A percentile compares a stretch with the other conserved stretches of the same genome.
These are phyloP conservation scores for Leccinum variicolor DNA, from an alignment of 768 basidiomycete species.

Conservation along the genomic window DNA sequence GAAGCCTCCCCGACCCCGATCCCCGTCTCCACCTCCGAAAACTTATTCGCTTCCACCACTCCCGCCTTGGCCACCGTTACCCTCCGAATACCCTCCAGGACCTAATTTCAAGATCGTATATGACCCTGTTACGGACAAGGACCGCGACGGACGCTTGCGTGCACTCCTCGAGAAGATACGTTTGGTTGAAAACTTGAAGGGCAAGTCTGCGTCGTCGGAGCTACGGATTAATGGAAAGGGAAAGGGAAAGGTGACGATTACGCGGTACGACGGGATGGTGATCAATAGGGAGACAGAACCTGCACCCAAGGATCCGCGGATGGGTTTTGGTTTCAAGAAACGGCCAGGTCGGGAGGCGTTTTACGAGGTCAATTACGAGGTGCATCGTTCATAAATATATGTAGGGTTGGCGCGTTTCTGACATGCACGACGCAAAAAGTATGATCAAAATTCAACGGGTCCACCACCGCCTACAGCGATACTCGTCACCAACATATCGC, in stretches of 20 bases:
- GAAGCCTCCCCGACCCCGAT: conserved; percentile 9
- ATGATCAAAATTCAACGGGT: conserved; percentile 68
- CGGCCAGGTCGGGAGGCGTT: conserved; percentile 40
- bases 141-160: conserved; percentile 38
- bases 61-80: conserved; percentile 57
- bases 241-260: conserved; percentile 57
- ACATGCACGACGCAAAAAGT: conserved; percentile 39
- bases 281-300: conserved; percentile 41
- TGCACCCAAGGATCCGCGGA: conserved; percentile 55
- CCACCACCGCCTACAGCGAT: conserved; percentile 74
- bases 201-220: conserved; percentile 22
- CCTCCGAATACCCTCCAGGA: conserved; percentile 43
- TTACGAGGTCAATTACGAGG: conserved; percentile 53
- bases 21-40: conserved; percentile 25
- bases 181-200: conserved; percentile 28
- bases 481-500: conserved; percentile 67
- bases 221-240: conserved; percentile 57
- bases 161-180: conserved; percentile 42
- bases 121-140: conserved; percentile 54
- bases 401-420: background rate
- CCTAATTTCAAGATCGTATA: conserved; percentile 60
- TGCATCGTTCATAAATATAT: conserved; percentile 29
- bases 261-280: conserved; percentile 54
- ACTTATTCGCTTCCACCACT: conserved; percentile 40
- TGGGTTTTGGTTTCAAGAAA: conserved; percentile 33